Conservation (phyloP, 2,329 filamentous ascomycete genomes). For the Sporothrix pseudoabietina region DNA sequence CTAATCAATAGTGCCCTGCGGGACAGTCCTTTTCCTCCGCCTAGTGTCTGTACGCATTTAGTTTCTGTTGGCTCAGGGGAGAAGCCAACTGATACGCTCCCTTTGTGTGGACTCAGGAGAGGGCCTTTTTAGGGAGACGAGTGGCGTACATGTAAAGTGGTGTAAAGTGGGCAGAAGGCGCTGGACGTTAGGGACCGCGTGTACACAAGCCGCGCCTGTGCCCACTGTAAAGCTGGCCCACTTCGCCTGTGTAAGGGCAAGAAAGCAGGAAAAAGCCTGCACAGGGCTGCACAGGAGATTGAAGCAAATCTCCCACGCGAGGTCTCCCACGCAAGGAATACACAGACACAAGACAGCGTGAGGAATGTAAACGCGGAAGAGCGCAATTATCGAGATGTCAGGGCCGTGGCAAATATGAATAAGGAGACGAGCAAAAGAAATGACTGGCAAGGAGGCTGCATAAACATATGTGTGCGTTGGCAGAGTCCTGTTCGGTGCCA, state of each 20-base stretch:
- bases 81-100: too few relatives aligned
- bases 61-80: not conserved
- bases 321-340: too few relatives aligned
- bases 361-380: conserved; percentile 24
- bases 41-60: too few relatives aligned
- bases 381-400: not conserved
- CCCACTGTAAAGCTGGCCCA: not conserved
- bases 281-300: conserved; percentile 12
- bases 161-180: not conserved
- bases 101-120: too few relatives aligned
- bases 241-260: not conserved
- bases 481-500: not conserved
- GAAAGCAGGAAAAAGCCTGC: not conserved
- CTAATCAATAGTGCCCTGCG: not conserved
- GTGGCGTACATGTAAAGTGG: not conserved
- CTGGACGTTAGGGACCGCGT: not conserved
- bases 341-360: not conserved
- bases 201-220: not conserved
- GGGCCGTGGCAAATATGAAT: not conserved
- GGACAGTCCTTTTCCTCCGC: not conserved
- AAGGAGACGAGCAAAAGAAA: not conserved
- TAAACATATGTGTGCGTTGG: conserved; percentile 14
- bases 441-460: conserved; percentile 15
- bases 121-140: not conserved
- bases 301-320: conserved; percentile 12